A percentile compares a stretch with the other conserved stretches of the same genome.
Evolutionary conservation across 495 filamentous ascomycete genomes (phyloP).

Genomic region (Xylaria grammica): DNA sequence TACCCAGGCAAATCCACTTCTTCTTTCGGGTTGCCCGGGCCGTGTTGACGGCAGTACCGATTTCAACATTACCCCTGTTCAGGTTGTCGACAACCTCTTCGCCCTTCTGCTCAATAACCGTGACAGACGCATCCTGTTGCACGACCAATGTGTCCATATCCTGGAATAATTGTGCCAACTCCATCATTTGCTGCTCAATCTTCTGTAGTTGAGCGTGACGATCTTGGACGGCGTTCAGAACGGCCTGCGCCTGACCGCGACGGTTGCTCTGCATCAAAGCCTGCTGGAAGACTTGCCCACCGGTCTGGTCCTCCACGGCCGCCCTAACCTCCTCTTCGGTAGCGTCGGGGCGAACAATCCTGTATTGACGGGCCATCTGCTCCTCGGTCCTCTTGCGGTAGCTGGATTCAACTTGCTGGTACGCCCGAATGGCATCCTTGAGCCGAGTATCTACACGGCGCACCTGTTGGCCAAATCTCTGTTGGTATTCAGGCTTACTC

Average conservation of each 20-base stretch:
- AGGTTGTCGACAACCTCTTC: slow-evolving; percentile 81
- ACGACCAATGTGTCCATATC: slow-evolving; percentile 82
- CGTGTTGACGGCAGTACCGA: slow-evolving; percentile 75
- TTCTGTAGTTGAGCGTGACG: slow-evolving; percentile 89
- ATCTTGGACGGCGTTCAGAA: slow-evolving; percentile 74
- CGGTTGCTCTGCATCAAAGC: slow-evolving; percentile 76
- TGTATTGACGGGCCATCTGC: slow-evolving; percentile 85
- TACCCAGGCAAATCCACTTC: slow-evolving; percentile 97
- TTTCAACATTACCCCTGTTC: slow-evolving; percentile 77
- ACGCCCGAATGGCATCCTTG: slow-evolving; percentile 76
- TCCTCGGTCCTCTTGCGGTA: slow-evolving; percentile 79
- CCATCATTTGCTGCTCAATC: slow-evolving; percentile 86
- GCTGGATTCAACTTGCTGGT: slow-evolving; percentile 74
- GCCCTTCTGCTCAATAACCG: slow-evolving; percentile 79
- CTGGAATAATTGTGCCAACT: slow-evolving; percentile 81
- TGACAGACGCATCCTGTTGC: slow-evolving; percentile 78
- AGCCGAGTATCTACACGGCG: slow-evolving; percentile 77
- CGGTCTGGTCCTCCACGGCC: slow-evolving; percentile 72
- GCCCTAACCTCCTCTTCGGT: slow-evolving; percentile 78
- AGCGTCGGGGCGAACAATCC: slow-evolving; percentile 86
- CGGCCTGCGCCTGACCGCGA: slow-evolving; percentile 77
- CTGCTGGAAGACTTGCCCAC: slow-evolving; percentile 79
- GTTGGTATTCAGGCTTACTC: slow-evolving; percentile 72
- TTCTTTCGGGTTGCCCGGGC: slow-evolving; percentile 83
- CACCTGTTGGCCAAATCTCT: slow-evolving; percentile 77